Evolutionary conservation across 2,329 filamentous ascomycete species (phyloP), one percentile per base, ranked within the genome.

Genomic region (Teratosphaeriaceae sp.): DNA sequence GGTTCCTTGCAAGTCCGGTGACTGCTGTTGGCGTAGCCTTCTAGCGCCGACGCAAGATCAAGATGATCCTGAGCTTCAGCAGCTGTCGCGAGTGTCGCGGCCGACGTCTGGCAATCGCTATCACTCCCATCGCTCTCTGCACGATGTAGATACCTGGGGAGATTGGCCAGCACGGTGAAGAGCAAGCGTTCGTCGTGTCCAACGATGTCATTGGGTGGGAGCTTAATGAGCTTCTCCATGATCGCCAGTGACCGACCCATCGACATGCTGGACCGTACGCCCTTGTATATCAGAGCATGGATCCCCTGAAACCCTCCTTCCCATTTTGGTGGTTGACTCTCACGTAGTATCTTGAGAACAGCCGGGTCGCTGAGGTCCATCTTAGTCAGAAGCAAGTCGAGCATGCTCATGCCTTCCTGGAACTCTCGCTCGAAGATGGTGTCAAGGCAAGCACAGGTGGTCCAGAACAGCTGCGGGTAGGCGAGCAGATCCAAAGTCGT

Each of bases 381-480:
- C 61, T 92, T 94, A 52, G 80, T 78, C 18, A 98, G 68, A 26
- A 94, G 80, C 57, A 85, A 85, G 45, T 94, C 85, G 8, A 98
- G 75, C 85, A 98, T 96, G 40, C 85, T 83, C 11, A 96, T 72
- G 18, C 86, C 88, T 61, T 96, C 92, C 48, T 92, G 77, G 50
- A 95, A 98, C 59, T 98, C 92, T 18, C 84, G 79, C 65, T 98
- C 94, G 51, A 97, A 94, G 58, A 97, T 94, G 0, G 92, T 97
- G 58, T 97, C 89, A 16, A 98, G 70, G 61, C 92, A 98, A 9
- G 92, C 92, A 57, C 89, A 96, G 0, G 87, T 95, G 0, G 90
- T 94, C 94, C 94, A 98, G 65, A 98, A 97, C 1, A 98, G 72
- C 58, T 97, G 90, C 1, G 92, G 92, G 52, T 95, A 96, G n/a